phyloP scores from a whole-genome alignment of 805 yeast species.

The Ogataea paraovalis region DNA sequence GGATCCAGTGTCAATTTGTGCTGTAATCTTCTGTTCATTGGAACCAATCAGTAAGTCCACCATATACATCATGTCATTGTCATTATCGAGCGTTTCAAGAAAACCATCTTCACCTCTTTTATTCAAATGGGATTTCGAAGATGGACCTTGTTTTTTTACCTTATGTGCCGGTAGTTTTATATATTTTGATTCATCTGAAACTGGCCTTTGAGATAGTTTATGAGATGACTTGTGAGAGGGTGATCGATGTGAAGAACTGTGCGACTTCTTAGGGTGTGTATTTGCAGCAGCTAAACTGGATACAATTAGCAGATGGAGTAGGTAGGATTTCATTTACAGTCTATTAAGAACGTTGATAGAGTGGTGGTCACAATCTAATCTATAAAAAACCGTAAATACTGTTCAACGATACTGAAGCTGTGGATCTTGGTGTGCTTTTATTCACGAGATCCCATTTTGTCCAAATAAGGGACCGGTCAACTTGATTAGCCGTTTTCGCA shows the following conservation, averaged over 20 bases:
- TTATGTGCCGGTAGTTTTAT: not conserved
- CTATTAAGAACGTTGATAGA: too few species aligned
- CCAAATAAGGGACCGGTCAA: too few species aligned
- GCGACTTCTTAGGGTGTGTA: not conserved
- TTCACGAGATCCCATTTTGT: too few species aligned
- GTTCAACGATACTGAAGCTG: too few species aligned
- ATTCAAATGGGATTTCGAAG: conserved; percentile 11
- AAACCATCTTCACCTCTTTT: not conserved
- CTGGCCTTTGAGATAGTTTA: not conserved
- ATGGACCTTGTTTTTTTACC: conserved; percentile 23
- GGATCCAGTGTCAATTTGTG: conserved; percentile 63
- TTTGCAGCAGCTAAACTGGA: not conserved
- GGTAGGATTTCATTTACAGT: not conserved
- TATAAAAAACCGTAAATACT: too few species aligned
- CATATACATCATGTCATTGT: conserved; percentile 24
- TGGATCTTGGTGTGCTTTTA: too few species aligned
- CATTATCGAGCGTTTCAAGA: not conserved
- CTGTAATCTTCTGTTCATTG: conserved; percentile 44
- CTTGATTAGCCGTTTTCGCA: too few species aligned
- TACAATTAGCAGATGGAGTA: not conserved
- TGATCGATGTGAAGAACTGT: not conserved
- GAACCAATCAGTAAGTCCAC: conserved; percentile 48
- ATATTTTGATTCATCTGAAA: not conserved
- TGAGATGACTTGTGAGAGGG: too few species aligned
- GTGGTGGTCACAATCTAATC: too few species aligned